These are phyloP conservation scores for Alternaria brassicae DNA, from an alignment of 2,329 filamentous ascomycete species.

Conservation along the genomic window DNA sequence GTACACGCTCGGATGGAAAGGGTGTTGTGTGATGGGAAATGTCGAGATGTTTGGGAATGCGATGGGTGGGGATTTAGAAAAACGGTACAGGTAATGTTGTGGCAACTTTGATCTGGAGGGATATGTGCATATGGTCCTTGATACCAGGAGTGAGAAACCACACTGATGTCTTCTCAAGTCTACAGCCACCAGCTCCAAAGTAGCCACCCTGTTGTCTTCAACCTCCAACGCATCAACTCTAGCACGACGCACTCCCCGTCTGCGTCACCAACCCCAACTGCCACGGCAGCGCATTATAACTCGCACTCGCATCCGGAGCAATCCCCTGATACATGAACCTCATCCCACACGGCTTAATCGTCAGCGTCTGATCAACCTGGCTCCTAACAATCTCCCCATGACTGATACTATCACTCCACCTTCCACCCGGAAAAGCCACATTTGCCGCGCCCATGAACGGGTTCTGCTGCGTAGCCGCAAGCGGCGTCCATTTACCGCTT, in stretches of 20 bases:
- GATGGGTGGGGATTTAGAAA: neutral
- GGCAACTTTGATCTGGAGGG: neutral
- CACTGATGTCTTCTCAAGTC: neutral
- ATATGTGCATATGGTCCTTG: neutral
- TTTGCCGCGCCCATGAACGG: conserved; percentile 51
- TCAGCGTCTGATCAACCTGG: conserved; percentile 50
- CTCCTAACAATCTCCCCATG: conserved; percentile 47
- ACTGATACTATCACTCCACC: conserved; percentile 51
- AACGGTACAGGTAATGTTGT: neutral
- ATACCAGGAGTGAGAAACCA: neutral
- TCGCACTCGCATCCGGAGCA: conserved; percentile 36
- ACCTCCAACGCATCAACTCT: neutral
- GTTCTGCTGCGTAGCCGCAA: conserved; percentile 47
- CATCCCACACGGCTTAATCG: conserved; percentile 44
- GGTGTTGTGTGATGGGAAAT: neutral
- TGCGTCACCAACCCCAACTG: conserved; percentile 46
- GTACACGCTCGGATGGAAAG: too few relatives aligned
- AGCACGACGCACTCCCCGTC: conserved; percentile 2
- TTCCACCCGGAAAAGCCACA: conserved; percentile 43
- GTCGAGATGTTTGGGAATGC: too few relatives aligned
- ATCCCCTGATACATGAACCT: conserved; percentile 52
- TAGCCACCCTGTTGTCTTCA: neutral
- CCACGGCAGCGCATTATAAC: conserved; percentile 52
- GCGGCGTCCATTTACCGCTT: conserved; percentile 44
- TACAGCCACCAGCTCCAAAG: neutral